Conservation (phyloP, 2,329 filamentous ascomycete genomes). For the Fusarium ambrosium region DNA sequence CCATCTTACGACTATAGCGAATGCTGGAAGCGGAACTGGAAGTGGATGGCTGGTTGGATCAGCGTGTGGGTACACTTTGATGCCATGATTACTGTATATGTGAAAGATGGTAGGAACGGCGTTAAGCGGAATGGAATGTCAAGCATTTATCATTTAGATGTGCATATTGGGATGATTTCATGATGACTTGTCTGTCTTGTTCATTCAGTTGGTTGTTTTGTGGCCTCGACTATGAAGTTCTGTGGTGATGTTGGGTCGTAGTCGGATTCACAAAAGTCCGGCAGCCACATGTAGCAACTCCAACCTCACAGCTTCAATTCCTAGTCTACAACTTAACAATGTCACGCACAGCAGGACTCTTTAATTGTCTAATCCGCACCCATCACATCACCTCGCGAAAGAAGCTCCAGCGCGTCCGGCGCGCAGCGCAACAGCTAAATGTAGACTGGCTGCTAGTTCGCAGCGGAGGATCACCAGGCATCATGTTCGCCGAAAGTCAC, state of each 20-base stretch:
- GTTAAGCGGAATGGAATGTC: slow-evolving; percentile 35
- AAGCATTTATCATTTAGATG: slow-evolving; percentile 32
- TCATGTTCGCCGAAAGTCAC: slow-evolving; percentile 81
- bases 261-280: slow-evolving; percentile 37
- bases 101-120: slow-evolving; percentile 29
- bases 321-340: slow-evolving; percentile 23
- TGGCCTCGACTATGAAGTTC: background rate
- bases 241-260: background rate
- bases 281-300: background rate
- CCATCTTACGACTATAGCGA: slow-evolving; percentile 40
- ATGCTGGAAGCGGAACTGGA: slow-evolving; percentile 16
- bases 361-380: slow-evolving; percentile 74
- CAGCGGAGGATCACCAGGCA: slow-evolving; percentile 77
- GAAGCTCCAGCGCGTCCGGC: slow-evolving; percentile 72
- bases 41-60: slow-evolving; percentile 32
- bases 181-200: background rate
- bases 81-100: slow-evolving; percentile 28
- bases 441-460: slow-evolving; percentile 74
- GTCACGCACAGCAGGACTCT: slow-evolving; percentile 36
- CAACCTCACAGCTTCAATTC: background rate
- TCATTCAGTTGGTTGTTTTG: background rate
- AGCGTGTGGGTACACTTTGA: slow-evolving; percentile 36
- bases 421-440: slow-evolving; percentile 70
- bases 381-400: slow-evolving; percentile 87
- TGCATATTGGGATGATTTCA: slow-evolving; percentile 32